Evolutionary conservation across 257 asterid species (phyloP).

Genomic region (Gynochthodes officinalis): DNA sequence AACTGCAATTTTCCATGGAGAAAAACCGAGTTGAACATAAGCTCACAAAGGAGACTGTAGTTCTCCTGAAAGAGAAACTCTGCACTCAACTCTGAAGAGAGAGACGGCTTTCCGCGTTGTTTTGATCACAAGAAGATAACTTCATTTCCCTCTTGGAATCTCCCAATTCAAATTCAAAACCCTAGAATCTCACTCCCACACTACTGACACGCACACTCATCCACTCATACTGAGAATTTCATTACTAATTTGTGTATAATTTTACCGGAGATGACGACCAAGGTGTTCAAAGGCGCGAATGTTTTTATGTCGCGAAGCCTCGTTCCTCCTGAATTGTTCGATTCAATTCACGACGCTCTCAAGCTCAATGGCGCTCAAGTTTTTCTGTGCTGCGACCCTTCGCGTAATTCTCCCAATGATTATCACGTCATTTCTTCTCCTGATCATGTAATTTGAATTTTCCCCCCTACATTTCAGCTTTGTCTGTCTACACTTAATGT

Average conservation of each 20-base stretch:
- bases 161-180: too few relatives aligned
- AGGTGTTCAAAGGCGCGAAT: conserved; percentile 68
- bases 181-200: too few relatives aligned
- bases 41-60: too few relatives aligned
- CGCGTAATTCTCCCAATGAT: conserved; percentile 68
- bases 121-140: too few relatives aligned
- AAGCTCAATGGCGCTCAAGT: conserved; percentile 87
- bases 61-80: too few relatives aligned
- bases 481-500: conserved; percentile 6
- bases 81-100: too few relatives aligned
- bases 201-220: too few relatives aligned
- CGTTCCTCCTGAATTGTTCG: conserved; percentile 91
- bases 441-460: conserved; percentile 53
- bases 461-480: conserved; percentile 1
- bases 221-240: background rate
- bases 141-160: too few relatives aligned
- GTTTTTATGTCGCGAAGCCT: conserved; percentile 78
- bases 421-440: conserved; percentile 81
- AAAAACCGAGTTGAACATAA: too few relatives aligned
- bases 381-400: conserved; percentile 84
- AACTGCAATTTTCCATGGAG: too few relatives aligned
- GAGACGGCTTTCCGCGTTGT: too few relatives aligned
- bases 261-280: conserved; percentile 39
- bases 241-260: background rate
- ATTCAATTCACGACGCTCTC: conserved; percentile 88